Percentiles rank a stretch among this genome's conserved stretches.
These are phyloP conservation scores for Umbelopsis sp. DNA, from an alignment of 192 early-diverging fungal genomes.

Conservation along the genomic window DNA sequence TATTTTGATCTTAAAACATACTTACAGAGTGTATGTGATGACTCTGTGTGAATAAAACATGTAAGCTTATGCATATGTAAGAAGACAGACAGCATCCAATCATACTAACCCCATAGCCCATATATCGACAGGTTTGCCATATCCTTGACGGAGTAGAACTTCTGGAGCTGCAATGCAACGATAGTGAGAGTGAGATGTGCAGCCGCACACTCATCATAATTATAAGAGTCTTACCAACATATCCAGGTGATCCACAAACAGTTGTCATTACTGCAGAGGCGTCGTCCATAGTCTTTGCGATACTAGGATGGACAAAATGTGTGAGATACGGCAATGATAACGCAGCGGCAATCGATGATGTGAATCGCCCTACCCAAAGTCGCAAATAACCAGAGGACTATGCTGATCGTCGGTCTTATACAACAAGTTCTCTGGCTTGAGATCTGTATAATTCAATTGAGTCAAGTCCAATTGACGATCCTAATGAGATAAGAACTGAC, in stretches of 20 bases:
- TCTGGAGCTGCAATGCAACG: constrained; percentile 66
- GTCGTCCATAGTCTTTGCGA: constrained; percentile 64
- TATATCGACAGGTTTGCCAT: constrained; percentile 91
- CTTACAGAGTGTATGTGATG: constrained; percentile 85
- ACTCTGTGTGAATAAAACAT: constrained; percentile 49
- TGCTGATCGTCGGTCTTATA: constrained; percentile 63
- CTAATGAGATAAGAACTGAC: neutral
- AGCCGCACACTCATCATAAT: neutral
- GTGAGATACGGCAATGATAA: neutral
- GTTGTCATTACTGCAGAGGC: constrained; percentile 72
- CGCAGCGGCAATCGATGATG: neutral
- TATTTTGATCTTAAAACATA: neutral
- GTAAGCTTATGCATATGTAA: neutral
- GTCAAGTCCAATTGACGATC: neutral
- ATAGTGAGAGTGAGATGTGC: no score
- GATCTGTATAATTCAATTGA: constrained; percentile 39
- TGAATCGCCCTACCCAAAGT: constrained; percentile 64
- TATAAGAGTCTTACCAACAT: constrained; percentile 42
- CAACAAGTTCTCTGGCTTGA: constrained; percentile 89
- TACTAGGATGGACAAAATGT: constrained; percentile 36
- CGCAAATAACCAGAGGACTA: constrained; percentile 80
- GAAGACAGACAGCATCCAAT: neutral
- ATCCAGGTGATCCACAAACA: constrained; percentile 86
- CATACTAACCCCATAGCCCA: constrained; percentile 79
- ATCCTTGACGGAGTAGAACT: constrained; percentile 77